Evolutionary conservation across 495 filamentous ascomycete genomes (phyloP), one percentile per base, ranked within the genome.

Genomic region (Tuber umbilicatum): DNA sequence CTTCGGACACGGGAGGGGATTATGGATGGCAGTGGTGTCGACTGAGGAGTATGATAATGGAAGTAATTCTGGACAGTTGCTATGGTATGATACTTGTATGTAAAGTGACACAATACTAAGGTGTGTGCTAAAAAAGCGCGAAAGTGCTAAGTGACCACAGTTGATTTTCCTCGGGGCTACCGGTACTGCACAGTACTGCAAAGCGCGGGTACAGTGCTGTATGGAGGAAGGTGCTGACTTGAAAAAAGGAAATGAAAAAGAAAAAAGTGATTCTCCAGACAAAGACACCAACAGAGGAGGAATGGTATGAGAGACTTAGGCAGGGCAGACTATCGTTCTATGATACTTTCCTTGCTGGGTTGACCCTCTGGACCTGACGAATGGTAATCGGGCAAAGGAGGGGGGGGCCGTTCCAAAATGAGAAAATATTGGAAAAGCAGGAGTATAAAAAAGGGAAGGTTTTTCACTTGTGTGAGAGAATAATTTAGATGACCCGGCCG

Each of bases 111-210:
- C 55, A 64, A 64, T 64, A 64, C 55, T 31, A 64, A 31, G 27
- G 55, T 17, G 55, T 64, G 55, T 35, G 27, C 55, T 64, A 64
- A 35, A 35, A 35, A 64, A 64, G 55, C 27, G 35, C n/a, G 55
- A 64, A 35, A 64, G 55, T 64, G 55, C 55, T 35, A 64, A 64
- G 55, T 64, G 55, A 64, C 55, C 55, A 64, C 55, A 64, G 27
- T 64, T 35, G 27, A 64, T 31, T 64, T 64, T 35, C 55, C 27
- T 14, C 16, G 27, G 55, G 27, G 55, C n/a, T 35, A 64, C n/a
- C n/a, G n/a, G n/a, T n/a, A n/a, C 55, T 31, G 12, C 55, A 35
- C 55, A 6, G 55, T 31, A 17, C 27, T 64, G 55, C 55, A 64
- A 31, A 17, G 55, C 55, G 35, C 27, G 55, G 55, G 14, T 35